Base-by-base conservation (phyloP, 2,329 filamentous ascomycete species). In the Chalaropsis thielavioides region DNA sequence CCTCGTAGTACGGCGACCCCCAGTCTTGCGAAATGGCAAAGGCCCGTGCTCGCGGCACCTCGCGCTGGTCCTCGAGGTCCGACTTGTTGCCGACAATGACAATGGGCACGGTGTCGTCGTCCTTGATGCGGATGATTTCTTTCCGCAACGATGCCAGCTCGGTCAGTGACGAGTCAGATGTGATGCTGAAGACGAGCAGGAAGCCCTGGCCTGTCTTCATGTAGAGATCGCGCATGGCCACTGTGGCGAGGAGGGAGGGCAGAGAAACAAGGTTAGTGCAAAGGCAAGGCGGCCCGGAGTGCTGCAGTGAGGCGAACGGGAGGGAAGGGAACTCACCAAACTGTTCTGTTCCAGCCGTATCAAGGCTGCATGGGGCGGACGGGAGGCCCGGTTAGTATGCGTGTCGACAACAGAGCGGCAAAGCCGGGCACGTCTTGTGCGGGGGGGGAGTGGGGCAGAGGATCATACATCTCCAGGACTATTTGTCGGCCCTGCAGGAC, bases 181-280 rank as follows among this genome's bases (percentile, higher is more conserved):
- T 92, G 72, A 95, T 95, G 75, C 88, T 92, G 77, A 95, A 96
- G 66, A 95, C 91, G 44, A 96, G 81, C 64, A 96, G 82, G 74
- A 96, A 96, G 0, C 91, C 90, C 76, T 95, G 90, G 64, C 90
- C 90, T 46, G 90, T 89, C 73, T 94, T 94, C 89, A 96, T 95
- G 78, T 95, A 94, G 58, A 92, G 80, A 73, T 94, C 89, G 72
- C 89, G 82, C 82, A 84, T 84, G 65, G 82, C 81, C 70, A 84
- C 80, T 84, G 68, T 24, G 65, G 38, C 43, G n/a, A 46, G 49
- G 58, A 58, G 64, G 51, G 64, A 58, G 63, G 67, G 71, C 68
- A 72, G 70, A 67, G 56, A 59, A 66, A 63, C 61, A 11, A 24
- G 6, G 13, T 22, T 10, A 24, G n/a, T n/a, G 8, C 43, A 24